Evolutionary conservation across 805 yeast genomes (phyloP).

Genomic region (Lipomyces yamadae): DNA sequence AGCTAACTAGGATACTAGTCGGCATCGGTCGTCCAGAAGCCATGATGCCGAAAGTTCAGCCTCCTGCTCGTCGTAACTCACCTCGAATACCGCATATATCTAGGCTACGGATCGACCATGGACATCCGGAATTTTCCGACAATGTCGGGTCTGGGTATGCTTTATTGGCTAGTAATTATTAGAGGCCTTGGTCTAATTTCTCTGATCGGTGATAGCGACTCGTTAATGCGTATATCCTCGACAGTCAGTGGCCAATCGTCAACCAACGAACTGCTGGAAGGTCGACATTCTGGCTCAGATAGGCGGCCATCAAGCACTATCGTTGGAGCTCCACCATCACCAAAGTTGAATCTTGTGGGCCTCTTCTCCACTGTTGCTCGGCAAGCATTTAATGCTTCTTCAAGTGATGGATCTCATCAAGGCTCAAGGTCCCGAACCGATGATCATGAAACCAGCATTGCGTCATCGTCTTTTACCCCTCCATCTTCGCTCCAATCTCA

Average conservation of each 20-base stretch:
- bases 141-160: constrained; percentile 19
- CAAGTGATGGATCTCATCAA: constrained; percentile 25
- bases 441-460: constrained; percentile 11
- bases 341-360: constrained; percentile 32
- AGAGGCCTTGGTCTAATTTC: not conserved
- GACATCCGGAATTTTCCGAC: constrained; percentile 6
- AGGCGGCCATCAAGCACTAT: constrained; percentile 4
- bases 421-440: constrained; percentile 16
- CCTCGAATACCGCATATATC: constrained; percentile 9
- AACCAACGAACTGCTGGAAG: constrained; percentile 18
- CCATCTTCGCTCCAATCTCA: constrained; percentile 27
- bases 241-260: constrained; percentile 31
- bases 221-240: constrained; percentile 24
- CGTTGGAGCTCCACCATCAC: constrained; percentile 23
- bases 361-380: constrained; percentile 36
- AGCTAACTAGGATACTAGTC: constrained; percentile 9
- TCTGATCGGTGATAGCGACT: constrained; percentile 24
- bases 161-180: not conserved
- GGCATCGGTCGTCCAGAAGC: constrained; percentile 13
- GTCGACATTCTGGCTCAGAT: constrained; percentile 15
- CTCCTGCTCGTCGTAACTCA: constrained; percentile 8
- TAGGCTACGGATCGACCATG: constrained; percentile 19
- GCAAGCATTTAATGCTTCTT: constrained; percentile 24
- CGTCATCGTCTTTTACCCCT: constrained; percentile 28
- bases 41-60: not conserved